A percentile compares a stretch with the other conserved stretches of the same genome.
Conservation (phyloP, 768 basidiomycete genomes). For the Mycena rosella region DNA sequence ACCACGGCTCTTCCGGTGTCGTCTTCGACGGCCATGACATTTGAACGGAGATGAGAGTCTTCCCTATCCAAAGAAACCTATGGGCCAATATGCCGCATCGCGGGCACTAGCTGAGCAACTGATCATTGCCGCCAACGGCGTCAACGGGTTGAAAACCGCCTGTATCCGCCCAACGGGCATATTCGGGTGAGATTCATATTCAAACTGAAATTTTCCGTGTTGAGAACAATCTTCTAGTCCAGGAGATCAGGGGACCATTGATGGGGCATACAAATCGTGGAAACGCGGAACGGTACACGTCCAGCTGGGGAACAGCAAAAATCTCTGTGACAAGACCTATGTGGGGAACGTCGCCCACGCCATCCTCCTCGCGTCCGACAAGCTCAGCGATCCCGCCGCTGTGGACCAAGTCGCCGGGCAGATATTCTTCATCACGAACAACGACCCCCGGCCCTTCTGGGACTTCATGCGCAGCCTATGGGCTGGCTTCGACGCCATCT, state of each 20-base stretch:
- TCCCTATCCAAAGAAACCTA: conserved; percentile 51
- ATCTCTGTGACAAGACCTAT: conserved; percentile 81
- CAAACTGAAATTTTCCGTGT: neutral
- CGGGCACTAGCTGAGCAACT: conserved; percentile 62
- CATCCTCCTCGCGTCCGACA: conserved; percentile 80
- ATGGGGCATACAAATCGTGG: conserved; percentile 23
- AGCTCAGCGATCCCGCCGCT: conserved; percentile 60
- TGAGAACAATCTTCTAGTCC: conserved; percentile 45
- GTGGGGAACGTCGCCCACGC: conserved; percentile 82
- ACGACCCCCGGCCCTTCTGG: conserved; percentile 84
- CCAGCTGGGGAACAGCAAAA: conserved; percentile 79
- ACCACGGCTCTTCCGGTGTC: conserved; percentile 62
- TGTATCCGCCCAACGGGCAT: conserved; percentile 66
- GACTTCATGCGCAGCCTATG: conserved; percentile 73
- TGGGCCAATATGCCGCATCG: conserved; percentile 64
- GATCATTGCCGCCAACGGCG: conserved; percentile 60
- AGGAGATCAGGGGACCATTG: conserved; percentile 9
- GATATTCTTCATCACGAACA: conserved; percentile 83
- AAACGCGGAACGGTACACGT: conserved; percentile 44
- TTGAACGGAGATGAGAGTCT: conserved; percentile 64
- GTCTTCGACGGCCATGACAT: conserved; percentile 59
- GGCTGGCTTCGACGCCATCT: conserved; percentile 57
- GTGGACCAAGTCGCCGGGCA: conserved; percentile 79
- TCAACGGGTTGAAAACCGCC: conserved; percentile 56
- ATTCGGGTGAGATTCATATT: conserved; percentile 56